These are phyloP conservation scores for Solanum clarkiae DNA, from an alignment of 257 asterid genomes.

Conservation along the genomic window DNA sequence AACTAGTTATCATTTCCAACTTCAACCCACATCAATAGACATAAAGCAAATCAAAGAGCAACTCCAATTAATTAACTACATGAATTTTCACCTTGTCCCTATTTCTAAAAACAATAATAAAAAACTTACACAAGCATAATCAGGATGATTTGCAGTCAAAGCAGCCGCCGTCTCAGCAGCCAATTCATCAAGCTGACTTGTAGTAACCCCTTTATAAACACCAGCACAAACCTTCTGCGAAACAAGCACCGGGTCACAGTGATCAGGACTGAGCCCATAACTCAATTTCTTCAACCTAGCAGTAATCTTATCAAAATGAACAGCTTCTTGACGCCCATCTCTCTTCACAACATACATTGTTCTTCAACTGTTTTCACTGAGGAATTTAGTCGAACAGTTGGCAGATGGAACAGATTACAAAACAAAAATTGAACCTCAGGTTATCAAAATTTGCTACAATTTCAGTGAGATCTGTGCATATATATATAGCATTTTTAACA, in stretches of 20 bases:
- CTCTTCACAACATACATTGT: slow-evolving; percentile 90
- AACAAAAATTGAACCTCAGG: neutral
- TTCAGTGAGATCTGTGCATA: neutral
- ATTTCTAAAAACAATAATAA: neutral
- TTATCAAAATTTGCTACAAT: neutral
- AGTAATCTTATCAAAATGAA: slow-evolving; percentile 92
- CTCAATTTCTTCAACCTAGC: slow-evolving; percentile 84
- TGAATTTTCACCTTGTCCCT: neutral
- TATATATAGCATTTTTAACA: neutral
- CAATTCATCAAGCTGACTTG: slow-evolving; percentile 91
- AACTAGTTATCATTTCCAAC: neutral
- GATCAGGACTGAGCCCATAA: slow-evolving; percentile 82
- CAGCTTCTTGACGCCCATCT: slow-evolving; percentile 87
- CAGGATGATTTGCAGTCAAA: slow-evolving; percentile 91
- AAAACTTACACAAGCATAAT: slow-evolving; percentile 78
- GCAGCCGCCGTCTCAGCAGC: slow-evolving; percentile 99
- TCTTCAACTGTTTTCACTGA: neutral
- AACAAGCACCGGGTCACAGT: slow-evolving; percentile 84
- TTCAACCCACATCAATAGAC: neutral
- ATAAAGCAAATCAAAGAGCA: neutral
- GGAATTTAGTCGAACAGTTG: slow-evolving; percentile 17
- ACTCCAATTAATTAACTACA: neutral
- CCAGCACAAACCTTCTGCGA: slow-evolving; percentile 95
- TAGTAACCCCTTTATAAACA: slow-evolving; percentile 85
- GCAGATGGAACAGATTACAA: neutral